A percentile compares a stretch with the other conserved stretches of the same genome.
These are phyloP conservation scores for Sequoia sempervirens DNA, from an alignment of 75 land plant species.

Conservation along the genomic window DNA sequence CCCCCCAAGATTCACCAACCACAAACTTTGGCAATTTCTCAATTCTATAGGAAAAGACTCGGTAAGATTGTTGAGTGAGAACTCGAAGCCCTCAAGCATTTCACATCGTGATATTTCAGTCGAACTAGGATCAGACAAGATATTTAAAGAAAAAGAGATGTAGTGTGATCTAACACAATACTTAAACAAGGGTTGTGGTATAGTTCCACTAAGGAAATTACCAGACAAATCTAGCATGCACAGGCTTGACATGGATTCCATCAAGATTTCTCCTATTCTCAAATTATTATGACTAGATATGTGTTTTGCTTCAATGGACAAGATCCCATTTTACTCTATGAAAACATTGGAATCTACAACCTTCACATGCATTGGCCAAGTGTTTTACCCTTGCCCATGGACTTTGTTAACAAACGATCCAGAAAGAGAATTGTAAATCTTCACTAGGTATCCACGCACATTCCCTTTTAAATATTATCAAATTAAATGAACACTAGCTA, in stretches of 20 bases:
- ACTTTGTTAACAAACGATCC: too few species aligned
- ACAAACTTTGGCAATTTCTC: conserved; percentile 38
- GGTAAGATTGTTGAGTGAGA: conserved; percentile 57
- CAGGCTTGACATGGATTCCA: conserved; percentile 42
- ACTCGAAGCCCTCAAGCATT: conserved; percentile 54
- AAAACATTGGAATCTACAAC: too few species aligned
- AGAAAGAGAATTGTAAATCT: too few species aligned
- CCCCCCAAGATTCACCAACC: conserved; percentile 54
- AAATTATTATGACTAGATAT: too few species aligned
- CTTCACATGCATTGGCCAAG: too few species aligned
- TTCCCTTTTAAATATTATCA: too few species aligned
- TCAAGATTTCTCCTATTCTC: too few species aligned
- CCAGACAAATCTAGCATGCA: conserved; percentile 72
- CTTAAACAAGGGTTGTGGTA: conserved; percentile 46
- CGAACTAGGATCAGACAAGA: conserved; percentile 40
- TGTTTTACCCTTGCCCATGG: too few species aligned
- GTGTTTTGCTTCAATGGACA: too few species aligned
- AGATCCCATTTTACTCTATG: too few species aligned
- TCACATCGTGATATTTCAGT: conserved; percentile 32
- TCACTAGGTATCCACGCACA: too few species aligned
- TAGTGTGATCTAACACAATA: conserved; percentile 38
- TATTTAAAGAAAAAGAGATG: conserved; percentile 47
- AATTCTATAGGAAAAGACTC: conserved; percentile 38
- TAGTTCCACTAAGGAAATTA: conserved; percentile 46
- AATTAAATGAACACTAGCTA: too few species aligned